These are phyloP conservation scores for Grosmannia serpens DNA, from an alignment of 2,329 filamentous ascomycete species.

Conservation along the genomic window DNA sequence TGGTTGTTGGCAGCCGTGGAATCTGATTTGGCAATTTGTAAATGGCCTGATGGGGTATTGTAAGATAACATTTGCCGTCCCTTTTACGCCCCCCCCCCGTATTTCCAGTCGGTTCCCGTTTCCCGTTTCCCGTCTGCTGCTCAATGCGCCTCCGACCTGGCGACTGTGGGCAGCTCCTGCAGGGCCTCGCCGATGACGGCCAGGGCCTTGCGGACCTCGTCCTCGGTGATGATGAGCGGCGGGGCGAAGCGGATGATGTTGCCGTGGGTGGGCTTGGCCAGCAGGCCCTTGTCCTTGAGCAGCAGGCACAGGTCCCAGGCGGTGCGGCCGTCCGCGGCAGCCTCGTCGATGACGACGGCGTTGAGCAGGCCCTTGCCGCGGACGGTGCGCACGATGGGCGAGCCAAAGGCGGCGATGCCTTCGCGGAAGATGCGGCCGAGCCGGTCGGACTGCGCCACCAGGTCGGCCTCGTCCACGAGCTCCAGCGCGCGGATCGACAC, in stretches of 20 bases:
- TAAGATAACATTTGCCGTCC: no score
- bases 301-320: constrained; percentile 96
- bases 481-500: constrained; percentile 92
- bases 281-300: constrained; percentile 85
- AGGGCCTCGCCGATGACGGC: constrained; percentile 72
- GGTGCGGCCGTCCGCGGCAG: constrained; percentile 68
- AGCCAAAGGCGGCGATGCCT: constrained; percentile 62
- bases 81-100: no score
- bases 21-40: no score
- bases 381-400: constrained; percentile 68
- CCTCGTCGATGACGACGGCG: constrained; percentile 91
- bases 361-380: constrained; percentile 92
- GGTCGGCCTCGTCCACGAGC: constrained; percentile 81
- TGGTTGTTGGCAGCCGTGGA: no score
- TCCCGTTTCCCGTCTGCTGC: not conserved
- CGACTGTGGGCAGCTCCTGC: constrained; percentile 62
- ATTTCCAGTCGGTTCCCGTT: not conserved
- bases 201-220: constrained; percentile 68
- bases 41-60: no score
- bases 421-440: constrained; percentile 77
- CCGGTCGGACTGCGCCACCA: constrained; percentile 71
- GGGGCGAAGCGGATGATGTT: constrained; percentile 99
- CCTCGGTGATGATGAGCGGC: constrained; percentile 84
- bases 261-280: constrained; percentile 96
- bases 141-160: constrained; percentile 27